phyloP scores from a whole-genome alignment of 257 asterid species.

The Capsicum baccatum region DNA sequence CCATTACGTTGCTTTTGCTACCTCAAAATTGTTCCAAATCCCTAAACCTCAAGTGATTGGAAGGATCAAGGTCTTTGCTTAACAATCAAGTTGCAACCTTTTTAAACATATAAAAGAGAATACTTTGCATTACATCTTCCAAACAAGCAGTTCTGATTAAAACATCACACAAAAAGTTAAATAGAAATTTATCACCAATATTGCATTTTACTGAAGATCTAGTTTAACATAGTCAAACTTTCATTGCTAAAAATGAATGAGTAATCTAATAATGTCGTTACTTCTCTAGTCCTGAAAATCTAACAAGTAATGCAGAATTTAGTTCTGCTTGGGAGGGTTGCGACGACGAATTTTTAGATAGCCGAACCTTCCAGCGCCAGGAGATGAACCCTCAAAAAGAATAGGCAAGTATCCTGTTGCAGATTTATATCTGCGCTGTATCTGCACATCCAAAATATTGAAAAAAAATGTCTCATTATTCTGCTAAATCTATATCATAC shows the following conservation, averaged over 20 bases:
- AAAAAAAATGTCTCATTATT: not conserved
- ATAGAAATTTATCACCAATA: not conserved
- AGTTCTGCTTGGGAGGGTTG: constrained; percentile 31
- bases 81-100: not conserved
- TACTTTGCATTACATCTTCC: not conserved
- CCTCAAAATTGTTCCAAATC: too few species aligned
- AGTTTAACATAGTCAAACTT: not conserved
- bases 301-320: not conserved
- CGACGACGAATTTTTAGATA: constrained; percentile 76
- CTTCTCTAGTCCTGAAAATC: not conserved
- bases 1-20: too few species aligned
- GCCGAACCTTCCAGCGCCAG: constrained; percentile 96
- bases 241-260: too few species aligned
- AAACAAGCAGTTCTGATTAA: not conserved
- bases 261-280: not conserved
- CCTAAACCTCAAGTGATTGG: too few species aligned
- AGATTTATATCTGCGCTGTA: constrained; percentile 73
- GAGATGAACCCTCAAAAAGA: constrained; percentile 91
- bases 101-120: not conserved
- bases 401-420: constrained; percentile 85
- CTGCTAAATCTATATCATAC: not conserved
- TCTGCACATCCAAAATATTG: constrained; percentile 52
- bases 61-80: too few species aligned
- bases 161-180: not conserved
- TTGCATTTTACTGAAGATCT: constrained; percentile 1